Percentiles rank a stretch among this genome's conserved stretches.
Conservation (phyloP, 495 filamentous ascomycete species). For the Hypoxylon lenormandii region DNA sequence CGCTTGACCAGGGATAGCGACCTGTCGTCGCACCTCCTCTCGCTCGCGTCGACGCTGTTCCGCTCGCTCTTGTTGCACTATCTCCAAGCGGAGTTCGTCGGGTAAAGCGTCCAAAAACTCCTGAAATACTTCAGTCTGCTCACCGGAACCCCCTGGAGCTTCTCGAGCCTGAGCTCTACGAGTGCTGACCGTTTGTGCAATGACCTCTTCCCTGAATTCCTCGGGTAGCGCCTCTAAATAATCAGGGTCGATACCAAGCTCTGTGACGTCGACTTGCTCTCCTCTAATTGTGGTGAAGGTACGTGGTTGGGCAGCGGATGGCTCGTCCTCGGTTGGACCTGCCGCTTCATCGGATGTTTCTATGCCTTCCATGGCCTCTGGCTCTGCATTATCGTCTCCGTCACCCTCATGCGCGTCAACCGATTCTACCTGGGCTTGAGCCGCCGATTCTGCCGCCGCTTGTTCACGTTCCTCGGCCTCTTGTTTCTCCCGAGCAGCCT, state of each 20-base stretch:
- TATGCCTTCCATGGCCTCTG: conserved; percentile 87
- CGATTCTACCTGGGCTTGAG: conserved; percentile 49
- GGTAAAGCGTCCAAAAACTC: conserved; percentile 96
- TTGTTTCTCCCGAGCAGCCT: conserved; percentile 64
- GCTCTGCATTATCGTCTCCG: conserved; percentile 49
- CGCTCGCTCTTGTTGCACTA: conserved; percentile 86
- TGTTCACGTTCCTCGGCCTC: conserved; percentile 69
- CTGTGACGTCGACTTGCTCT: conserved; percentile 88
- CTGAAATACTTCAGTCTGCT: conserved; percentile 88
- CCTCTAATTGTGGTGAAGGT: conserved; percentile 84
- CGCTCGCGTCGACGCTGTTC: conserved; percentile 91
- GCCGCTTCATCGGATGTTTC: conserved; percentile 66
- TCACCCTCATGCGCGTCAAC: conserved; percentile 35
- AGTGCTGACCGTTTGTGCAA: conserved; percentile 85
- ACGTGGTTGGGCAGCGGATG: conserved; percentile 60
- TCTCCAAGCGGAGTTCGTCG: conserved; percentile 85
- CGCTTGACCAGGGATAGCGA: conserved; percentile 64
- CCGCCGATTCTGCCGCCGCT: conserved; percentile 59
- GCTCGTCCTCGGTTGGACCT: conserved; percentile 49
- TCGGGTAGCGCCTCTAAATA: conserved; percentile 95
- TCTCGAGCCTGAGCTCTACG: conserved; percentile 80
- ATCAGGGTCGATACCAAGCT: conserved; percentile 89
- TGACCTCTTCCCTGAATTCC: conserved; percentile 92
- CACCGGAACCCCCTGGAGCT: conserved; percentile 70
- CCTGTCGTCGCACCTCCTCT: conserved; percentile 72